Base-by-base conservation (phyloP, 2,329 filamentous ascomycete species). In the Fusarium xyrophilum region DNA sequence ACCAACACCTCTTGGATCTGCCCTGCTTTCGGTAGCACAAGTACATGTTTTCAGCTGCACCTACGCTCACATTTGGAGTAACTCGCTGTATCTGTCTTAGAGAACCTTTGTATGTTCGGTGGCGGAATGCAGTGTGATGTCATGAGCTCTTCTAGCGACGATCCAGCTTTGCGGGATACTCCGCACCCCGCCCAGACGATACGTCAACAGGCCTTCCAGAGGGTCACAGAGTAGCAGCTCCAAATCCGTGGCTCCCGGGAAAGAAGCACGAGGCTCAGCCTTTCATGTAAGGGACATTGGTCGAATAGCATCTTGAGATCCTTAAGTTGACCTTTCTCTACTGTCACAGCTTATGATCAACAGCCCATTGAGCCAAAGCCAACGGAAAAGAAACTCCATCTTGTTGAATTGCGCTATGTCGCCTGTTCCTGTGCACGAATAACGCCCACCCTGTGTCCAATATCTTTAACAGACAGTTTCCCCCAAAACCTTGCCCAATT, bases 41-140 rank as follows among this genome's bases (percentile, higher is more conserved):
- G 60, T 55, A 51, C 50, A 53, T 60, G 39, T 32, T 64, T 53
- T 60, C 64, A 59, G 65, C 54, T 65, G 44, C 14, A 27, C 39
- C 44, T 52, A 35, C 57, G 66, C 66, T 63, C 62, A 39, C 40
- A 55, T 48, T 62, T 68, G 50, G 36, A 48, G 51, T 63, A 68
- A 53, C 52, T n/a, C 58, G 40, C 32, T 62, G 62, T 47, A 54
- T 60, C 36, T 46, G 44, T 39, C 43, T 57, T 44, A 50, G 60
- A 39, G 56, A 46, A 50, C 50, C 55, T 36, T 46, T 21, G 32
- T 35, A n/a, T 59, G 57, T 54, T 62, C 48, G 70, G 68, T 69
- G 69, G 71, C 63, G 75, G 73, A 72, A 75, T 75, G 75, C 69
- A 68, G 59, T 60, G 75, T 79, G 77, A 79, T 79, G 77, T 79